Evolutionary conservation across 2,329 filamentous ascomycete genomes (phyloP).

Genomic region (Scedosporium boydii): DNA sequence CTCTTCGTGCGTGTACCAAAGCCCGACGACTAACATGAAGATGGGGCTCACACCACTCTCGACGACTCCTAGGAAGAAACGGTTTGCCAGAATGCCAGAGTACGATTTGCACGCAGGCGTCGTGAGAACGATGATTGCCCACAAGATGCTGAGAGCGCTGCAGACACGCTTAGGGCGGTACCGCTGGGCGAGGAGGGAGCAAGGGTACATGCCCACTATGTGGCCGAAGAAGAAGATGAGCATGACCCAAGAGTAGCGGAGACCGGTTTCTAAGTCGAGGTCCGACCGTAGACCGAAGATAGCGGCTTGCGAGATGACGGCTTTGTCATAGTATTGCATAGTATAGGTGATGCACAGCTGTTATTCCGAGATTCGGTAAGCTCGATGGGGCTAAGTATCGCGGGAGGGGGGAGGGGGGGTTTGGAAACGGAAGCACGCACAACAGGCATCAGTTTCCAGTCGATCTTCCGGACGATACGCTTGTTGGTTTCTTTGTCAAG

Average conservation of each 20-base stretch:
- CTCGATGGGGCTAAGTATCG: neutral
- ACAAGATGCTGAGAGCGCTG: slow-evolving; percentile 1
- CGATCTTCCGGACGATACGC: slow-evolving; percentile 20
- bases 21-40: slow-evolving; percentile 39
- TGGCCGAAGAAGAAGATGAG: slow-evolving; percentile 32
- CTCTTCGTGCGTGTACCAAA: slow-evolving; percentile 19
- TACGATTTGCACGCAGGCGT: slow-evolving; percentile 32
- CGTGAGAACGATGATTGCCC: slow-evolving; percentile 28
- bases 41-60: slow-evolving; percentile 37
- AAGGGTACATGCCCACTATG: slow-evolving; percentile 23
- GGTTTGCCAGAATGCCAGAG: slow-evolving; percentile 29
- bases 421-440: neutral
- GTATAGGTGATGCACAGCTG: slow-evolving; percentile 15
- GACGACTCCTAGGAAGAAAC: slow-evolving; percentile 35
- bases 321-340: slow-evolving; percentile 13
- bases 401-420: neutral
- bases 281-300: slow-evolving; percentile 29
- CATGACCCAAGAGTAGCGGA: slow-evolving; percentile 29
- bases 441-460: slow-evolving; percentile 14
- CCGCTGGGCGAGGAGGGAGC: slow-evolving; percentile 21
- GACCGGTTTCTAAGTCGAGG: slow-evolving; percentile 19
- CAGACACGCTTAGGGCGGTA: slow-evolving; percentile 11
- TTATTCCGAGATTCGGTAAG: neutral
- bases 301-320: slow-evolving; percentile 23
- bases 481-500: slow-evolving; percentile 11